Conservation (phyloP, 768 basidiomycete species). For the Cantharellus anzutake region DNA sequence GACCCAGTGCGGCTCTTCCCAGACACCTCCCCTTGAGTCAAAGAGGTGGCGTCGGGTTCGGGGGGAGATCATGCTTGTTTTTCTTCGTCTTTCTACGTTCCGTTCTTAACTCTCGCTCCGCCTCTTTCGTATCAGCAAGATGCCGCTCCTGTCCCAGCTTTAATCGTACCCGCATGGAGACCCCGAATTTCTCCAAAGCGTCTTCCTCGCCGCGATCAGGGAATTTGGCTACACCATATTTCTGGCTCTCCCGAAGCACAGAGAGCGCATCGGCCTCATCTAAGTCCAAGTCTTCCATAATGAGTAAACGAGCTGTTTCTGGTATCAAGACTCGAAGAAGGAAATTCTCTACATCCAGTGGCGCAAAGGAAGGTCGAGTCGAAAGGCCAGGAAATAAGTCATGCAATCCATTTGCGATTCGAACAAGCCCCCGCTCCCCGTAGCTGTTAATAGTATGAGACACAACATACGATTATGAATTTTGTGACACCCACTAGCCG, state of each 20-base stretch:
- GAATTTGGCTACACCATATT: constrained; percentile 76
- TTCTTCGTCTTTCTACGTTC: background rate
- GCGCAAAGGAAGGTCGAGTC: constrained; percentile 29
- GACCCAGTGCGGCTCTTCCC: too few relatives aligned
- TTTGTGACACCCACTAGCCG: constrained; percentile 51
- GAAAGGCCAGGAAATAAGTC: constrained; percentile 43
- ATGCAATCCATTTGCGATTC: constrained; percentile 60
- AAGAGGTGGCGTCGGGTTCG: too few relatives aligned
- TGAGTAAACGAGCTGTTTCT: constrained; percentile 65
- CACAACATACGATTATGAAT: background rate
- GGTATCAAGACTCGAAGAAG: constrained; percentile 76
- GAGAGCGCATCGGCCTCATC: constrained; percentile 26
- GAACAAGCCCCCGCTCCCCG: constrained; percentile 65
- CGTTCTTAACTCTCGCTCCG: background rate
- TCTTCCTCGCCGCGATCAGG: constrained; percentile 37
- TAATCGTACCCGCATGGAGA: background rate
- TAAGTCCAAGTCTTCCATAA: constrained; percentile 50
- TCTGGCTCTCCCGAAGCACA: constrained; percentile 54
- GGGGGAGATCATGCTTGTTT: too few relatives aligned
- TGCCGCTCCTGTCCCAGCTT: background rate
- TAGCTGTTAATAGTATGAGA: constrained; percentile 31
- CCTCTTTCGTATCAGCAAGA: background rate
- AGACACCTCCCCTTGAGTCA: too few relatives aligned
- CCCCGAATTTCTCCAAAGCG: constrained; percentile 1
- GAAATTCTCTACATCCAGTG: constrained; percentile 59